Conservation (phyloP, 1,284 basidiomycete genomes). For the Gymnopus androsaceus region DNA sequence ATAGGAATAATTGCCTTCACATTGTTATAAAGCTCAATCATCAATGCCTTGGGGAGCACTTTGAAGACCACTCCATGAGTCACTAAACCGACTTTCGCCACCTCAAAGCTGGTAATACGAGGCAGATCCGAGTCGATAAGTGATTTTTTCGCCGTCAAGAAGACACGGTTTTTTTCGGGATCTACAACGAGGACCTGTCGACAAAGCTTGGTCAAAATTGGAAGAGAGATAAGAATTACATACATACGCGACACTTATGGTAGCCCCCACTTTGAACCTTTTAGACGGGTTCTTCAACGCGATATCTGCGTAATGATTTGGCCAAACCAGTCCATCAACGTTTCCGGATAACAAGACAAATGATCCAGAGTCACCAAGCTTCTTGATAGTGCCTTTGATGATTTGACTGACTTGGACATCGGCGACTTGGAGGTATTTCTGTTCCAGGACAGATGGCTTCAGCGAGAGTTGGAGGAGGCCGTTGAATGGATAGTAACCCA, state of each 20-base stretch:
- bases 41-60: constrained; percentile 74
- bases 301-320: constrained; percentile 95
- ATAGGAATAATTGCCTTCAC: constrained; percentile 83
- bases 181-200: constrained; percentile 91
- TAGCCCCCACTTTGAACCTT: constrained; percentile 84
- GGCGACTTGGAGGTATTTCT: constrained; percentile 84
- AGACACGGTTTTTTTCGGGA: constrained; percentile 78
- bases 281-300: constrained; percentile 89
- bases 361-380: constrained; percentile 75
- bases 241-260: constrained; percentile 83
- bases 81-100: constrained; percentile 73
- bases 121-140: constrained; percentile 82
- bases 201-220: constrained; percentile 18
- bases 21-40: constrained; percentile 91
- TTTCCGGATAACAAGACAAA: constrained; percentile 86
- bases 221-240: background rate
- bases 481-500: constrained; percentile 87
- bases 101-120: constrained; percentile 66
- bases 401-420: constrained; percentile 86
- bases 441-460: constrained; percentile 81
- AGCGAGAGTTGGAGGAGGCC: constrained; percentile 87
- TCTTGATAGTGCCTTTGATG: constrained; percentile 85
- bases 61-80: constrained; percentile 86
- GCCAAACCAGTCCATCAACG: constrained; percentile 93
- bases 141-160: constrained; percentile 91